phyloP scores from a whole-genome alignment of 164 flowering plant species.

The Chloranthus sessilifolius region DNA sequence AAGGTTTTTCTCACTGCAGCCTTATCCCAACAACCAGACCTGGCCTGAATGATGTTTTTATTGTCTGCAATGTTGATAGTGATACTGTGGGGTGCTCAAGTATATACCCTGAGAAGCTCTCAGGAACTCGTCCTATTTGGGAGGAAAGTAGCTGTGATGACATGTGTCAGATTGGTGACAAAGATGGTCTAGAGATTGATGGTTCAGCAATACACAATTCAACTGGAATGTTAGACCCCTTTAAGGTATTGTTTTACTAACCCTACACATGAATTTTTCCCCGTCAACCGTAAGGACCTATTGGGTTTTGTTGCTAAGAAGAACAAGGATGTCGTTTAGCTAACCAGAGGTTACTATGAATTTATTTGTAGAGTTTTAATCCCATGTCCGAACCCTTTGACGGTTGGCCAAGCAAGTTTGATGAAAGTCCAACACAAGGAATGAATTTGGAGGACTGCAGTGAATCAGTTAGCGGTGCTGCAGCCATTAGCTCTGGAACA shows the following conservation, averaged over 20 bases:
- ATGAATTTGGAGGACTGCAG: conserved; percentile 13
- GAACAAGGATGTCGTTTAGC: no score
- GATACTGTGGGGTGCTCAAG: conserved; percentile 48
- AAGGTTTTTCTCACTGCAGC: conserved; percentile 31
- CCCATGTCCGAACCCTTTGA: conserved; percentile 62
- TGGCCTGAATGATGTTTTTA: conserved; percentile 36
- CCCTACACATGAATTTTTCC: no score
- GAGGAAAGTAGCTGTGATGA: conserved; percentile 38
- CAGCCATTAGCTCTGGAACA: conserved; percentile 14
- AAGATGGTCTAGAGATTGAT: conserved; percentile 32
- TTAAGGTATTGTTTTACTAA: conserved; percentile 37
- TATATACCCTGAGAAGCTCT: conserved; percentile 35
- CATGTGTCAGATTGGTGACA: conserved; percentile 61
- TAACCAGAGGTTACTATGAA: no score
- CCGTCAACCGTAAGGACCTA: no score
- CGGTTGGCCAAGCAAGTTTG: conserved; percentile 57
- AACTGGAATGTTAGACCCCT: conserved; percentile 24
- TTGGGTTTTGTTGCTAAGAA: no score
- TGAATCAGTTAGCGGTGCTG: conserved; percentile 19
- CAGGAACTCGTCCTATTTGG: conserved; percentile 31
- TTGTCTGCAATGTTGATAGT: conserved; percentile 30
- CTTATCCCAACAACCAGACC: conserved; percentile 26
- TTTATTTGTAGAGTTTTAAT: conserved; percentile 46
- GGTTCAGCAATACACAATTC: conserved; percentile 26
- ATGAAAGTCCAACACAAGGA: conserved; percentile 35